These are phyloP conservation scores for Alternaria triticina DNA, from an alignment of 2,329 filamentous ascomycete genomes.

Conservation along the genomic window DNA sequence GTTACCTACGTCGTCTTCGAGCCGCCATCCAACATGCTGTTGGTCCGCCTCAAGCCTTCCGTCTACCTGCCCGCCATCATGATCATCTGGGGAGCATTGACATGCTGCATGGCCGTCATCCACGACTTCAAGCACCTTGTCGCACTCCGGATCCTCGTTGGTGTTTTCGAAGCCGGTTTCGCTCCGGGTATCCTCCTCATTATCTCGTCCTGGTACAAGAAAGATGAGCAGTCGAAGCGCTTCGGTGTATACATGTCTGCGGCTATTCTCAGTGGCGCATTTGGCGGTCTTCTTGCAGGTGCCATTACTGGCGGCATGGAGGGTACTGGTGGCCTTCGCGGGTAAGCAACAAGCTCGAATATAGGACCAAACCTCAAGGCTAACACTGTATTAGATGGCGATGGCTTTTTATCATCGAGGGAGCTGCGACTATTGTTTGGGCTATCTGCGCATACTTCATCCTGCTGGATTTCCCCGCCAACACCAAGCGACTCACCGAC, in stretches of 20 bases:
- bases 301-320: conserved; percentile 58
- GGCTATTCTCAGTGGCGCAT: conserved; percentile 62
- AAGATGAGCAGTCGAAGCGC: conserved; percentile 63
- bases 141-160: conserved; percentile 61
- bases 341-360: neutral
- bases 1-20: conserved; percentile 60
- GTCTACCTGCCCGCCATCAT: conserved; percentile 60
- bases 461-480: conserved; percentile 59
- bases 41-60: conserved; percentile 57
- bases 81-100: conserved; percentile 60
- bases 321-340: conserved; percentile 52
- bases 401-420: conserved; percentile 56
- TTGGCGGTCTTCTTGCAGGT: conserved; percentile 48
- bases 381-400: conserved; percentile 48
- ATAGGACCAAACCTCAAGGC: neutral
- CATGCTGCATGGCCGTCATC: conserved; percentile 59
- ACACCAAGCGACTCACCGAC: conserved; percentile 51
- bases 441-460: conserved; percentile 54
- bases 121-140: conserved; percentile 58
- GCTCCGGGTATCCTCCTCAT: conserved; percentile 62
- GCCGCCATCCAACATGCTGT: conserved; percentile 62
- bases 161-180: conserved; percentile 62
- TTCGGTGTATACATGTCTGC: conserved; percentile 66
- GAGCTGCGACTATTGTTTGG: conserved; percentile 53
- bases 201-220: conserved; percentile 56